Base-by-base conservation (phyloP, 2,329 filamentous ascomycete species). In the Microsporum audouinii region DNA sequence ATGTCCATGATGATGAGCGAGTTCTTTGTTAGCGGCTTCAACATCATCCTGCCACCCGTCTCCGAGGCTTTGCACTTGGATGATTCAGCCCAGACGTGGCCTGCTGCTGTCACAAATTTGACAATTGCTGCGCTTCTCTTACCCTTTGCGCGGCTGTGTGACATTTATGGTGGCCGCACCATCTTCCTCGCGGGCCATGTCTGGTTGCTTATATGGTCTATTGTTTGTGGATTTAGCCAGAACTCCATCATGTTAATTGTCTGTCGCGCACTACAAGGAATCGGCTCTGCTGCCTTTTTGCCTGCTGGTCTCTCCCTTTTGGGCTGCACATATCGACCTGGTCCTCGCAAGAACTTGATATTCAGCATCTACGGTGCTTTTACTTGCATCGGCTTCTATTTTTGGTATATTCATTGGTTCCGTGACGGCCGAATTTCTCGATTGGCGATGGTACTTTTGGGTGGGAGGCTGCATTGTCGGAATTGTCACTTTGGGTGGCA, bases 381-480 rank as follows among this genome's bases (percentile, higher is more conserved):
- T 5, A 59, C 57, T 33, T 57, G 55, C n/a, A 27, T 58, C 5
- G 60, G 60, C 5, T 62, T 59, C 36, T 56, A 58, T 5, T 47
- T 47, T 55, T 36, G 60, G 60, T 3, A 57, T 57, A 5, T 43
- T 59, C 14, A 59, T 62, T 7, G 58, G 53, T 1, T 41, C 53
- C 12, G 29, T 62, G 12, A 36, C 57, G 8, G 45, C 60, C 4
- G 31, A 45, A 31, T 29, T 59, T 33, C 45, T 53, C 34, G 51
- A 45, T 17, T 62, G 60, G 60, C 43, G 56, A n/a, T 55, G 53
- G 56, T 58, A 45, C 36, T 62, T 58, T 56, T 61, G 60, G 60
- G 43, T 56, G 4, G 53, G 58, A 45, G 60, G 53, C 2, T 41
- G 10, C 12, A 57, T 62, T 58, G 58, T 56, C 33, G 10, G 43